Percentiles rank a stretch among this genome's conserved stretches.
These are phyloP conservation scores for Prunella vulgaris DNA, from an alignment of 257 asterid species.

Conservation along the genomic window DNA sequence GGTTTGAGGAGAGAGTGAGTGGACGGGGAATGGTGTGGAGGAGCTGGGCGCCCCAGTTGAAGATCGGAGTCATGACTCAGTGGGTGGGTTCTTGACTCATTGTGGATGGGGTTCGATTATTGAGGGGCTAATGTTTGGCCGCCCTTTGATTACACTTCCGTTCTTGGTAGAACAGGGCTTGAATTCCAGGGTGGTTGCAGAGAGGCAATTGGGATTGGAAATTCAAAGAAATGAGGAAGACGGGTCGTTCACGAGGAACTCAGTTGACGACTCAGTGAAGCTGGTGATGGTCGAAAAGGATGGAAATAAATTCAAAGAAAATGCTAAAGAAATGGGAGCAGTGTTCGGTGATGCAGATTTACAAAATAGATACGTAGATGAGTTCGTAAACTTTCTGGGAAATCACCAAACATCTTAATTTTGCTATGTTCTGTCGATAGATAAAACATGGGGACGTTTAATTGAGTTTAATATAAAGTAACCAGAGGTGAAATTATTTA, in stretches of 20 bases:
- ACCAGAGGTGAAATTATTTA: too few relatives aligned
- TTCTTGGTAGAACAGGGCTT: constrained; percentile 35
- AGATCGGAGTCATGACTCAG: constrained; percentile 42
- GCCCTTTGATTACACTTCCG: constrained; percentile 29
- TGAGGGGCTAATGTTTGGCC: constrained; percentile 35
- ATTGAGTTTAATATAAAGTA: too few relatives aligned
- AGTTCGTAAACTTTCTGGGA: constrained; percentile 17
- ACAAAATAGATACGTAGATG: constrained; percentile 22
- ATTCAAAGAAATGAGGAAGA: constrained; percentile 26
- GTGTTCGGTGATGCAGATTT: constrained; percentile 24
- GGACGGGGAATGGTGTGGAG: constrained; percentile 44
- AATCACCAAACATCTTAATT: neutral
- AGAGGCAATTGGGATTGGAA: constrained; percentile 17
- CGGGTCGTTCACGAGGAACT: constrained; percentile 25
- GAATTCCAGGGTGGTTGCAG: constrained; percentile 24
- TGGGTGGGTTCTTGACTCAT: constrained; percentile 48
- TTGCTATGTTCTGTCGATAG: too few relatives aligned
- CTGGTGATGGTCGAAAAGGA: constrained; percentile 19
- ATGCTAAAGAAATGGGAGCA: constrained; percentile 16
- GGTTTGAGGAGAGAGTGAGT: constrained; percentile 33
- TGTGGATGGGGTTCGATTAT: constrained; percentile 46
- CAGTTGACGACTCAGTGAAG: constrained; percentile 31
- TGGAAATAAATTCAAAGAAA: constrained; percentile 16
- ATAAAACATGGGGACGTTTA: too few relatives aligned
- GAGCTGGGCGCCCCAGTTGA: constrained; percentile 45